phyloP scores from a whole-genome alignment of 495 filamentous ascomycete species.

The Astrothelium macrocarpum region DNA sequence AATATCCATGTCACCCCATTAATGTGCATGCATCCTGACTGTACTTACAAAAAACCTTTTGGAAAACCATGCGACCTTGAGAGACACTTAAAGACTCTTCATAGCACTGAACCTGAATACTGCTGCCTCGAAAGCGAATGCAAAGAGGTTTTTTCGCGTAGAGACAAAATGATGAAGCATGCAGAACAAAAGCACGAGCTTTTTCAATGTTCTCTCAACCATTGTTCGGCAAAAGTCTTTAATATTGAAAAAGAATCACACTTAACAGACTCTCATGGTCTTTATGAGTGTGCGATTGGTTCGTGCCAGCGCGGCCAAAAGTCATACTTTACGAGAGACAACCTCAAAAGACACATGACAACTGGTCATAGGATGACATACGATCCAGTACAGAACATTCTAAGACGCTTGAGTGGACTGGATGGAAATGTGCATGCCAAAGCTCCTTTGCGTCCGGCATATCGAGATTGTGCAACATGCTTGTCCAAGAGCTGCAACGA shows the following conservation, averaged over 20 bases:
- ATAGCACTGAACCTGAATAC: neutral
- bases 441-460: neutral
- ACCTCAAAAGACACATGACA: neutral
- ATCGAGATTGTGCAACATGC: neutral
- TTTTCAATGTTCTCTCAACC: slow-evolving; percentile 6
- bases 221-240: slow-evolving; percentile 12
- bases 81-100: neutral
- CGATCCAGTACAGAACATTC: neutral
- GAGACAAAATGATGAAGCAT: slow-evolving; percentile 11
- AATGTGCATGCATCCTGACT: neutral
- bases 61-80: neutral
- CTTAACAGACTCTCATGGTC: neutral
- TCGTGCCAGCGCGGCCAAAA: neutral
- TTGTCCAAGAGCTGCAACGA: neutral
- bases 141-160: slow-evolving; percentile 7
- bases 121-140: slow-evolving; percentile 5
- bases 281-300: neutral
- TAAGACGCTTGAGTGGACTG: neutral
- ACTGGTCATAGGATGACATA: neutral
- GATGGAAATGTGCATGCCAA: too few species aligned
- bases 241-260: neutral
- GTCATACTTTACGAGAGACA: neutral
- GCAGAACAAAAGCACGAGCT: slow-evolving; percentile 7
- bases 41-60: neutral
- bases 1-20: neutral